Evolutionary conservation across 2,329 filamentous ascomycete species (phyloP).

Genomic region (Diaporthe ampelina): DNA sequence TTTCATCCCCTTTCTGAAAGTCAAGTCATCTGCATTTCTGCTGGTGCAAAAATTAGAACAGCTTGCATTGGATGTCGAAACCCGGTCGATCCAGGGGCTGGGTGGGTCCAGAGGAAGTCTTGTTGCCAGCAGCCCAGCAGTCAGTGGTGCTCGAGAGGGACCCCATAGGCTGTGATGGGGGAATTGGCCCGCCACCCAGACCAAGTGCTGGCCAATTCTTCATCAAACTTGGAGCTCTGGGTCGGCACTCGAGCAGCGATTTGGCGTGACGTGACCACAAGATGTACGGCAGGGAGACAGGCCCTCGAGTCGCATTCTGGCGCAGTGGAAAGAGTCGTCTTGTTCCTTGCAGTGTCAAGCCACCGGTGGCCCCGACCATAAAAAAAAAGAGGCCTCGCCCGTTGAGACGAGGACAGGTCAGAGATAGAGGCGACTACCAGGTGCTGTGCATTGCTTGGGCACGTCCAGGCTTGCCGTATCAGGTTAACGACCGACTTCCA

Average conservation of each 20-base stretch:
- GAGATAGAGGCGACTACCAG: constrained; percentile 1
- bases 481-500: constrained; percentile 38
- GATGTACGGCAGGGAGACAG: not conserved
- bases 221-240: not conserved
- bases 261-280: constrained; percentile 3
- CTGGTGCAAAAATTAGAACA: constrained; percentile 32
- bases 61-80: constrained; percentile 12
- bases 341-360: not conserved
- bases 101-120: constrained; percentile 11
- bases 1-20: constrained; percentile 36
- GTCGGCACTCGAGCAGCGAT: not conserved
- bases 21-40: constrained; percentile 22
- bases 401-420: not conserved
- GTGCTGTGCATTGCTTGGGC: not conserved
- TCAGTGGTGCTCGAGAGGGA: not conserved
- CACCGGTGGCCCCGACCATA: not conserved
- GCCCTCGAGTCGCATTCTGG: not conserved
- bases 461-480: constrained; percentile 33
- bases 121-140: not conserved
- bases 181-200: constrained; percentile 14
- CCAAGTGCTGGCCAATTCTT: not conserved
- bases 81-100: constrained; percentile 27
- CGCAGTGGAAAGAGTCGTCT: not conserved
- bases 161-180: constrained; percentile 3
- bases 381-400: not conserved